Conservation (phyloP, 2,329 filamentous ascomycete species). For the Aphanocladium album region DNA sequence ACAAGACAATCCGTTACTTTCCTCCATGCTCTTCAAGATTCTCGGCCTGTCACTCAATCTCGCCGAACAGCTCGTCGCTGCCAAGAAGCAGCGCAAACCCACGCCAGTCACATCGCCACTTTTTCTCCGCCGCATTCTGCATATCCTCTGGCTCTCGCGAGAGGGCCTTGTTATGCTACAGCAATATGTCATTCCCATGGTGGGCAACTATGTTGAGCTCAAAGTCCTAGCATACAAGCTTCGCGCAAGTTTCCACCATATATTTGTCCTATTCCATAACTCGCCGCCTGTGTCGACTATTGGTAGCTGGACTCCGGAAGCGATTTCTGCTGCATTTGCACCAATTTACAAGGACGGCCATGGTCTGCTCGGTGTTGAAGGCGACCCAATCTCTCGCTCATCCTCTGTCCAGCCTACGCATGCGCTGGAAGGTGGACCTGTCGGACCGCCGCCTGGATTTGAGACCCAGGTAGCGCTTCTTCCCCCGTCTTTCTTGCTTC, state of each 20-base stretch:
- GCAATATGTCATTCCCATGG: constrained; percentile 80
- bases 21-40: constrained; percentile 81
- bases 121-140: constrained; percentile 73
- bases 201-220: constrained; percentile 71
- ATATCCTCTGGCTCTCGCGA: constrained; percentile 92
- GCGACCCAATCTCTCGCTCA: constrained; percentile 35
- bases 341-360: constrained; percentile 36
- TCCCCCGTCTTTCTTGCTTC: constrained; percentile 71
- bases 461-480: constrained; percentile 33
- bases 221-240: constrained; percentile 90
- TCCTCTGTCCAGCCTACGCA: constrained; percentile 46
- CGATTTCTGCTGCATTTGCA: constrained; percentile 32
- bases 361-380: constrained; percentile 42
- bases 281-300: constrained; percentile 68
- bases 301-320: constrained; percentile 46
- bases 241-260: constrained; percentile 90
- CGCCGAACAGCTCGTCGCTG: constrained; percentile 74
- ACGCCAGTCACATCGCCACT: constrained; percentile 74
- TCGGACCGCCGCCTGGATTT: constrained; percentile 53
- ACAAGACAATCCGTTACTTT: constrained; percentile 71
- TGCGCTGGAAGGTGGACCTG: constrained; percentile 53
- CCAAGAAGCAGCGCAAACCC: constrained; percentile 76
- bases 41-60: constrained; percentile 86
- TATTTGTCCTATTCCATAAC: constrained; percentile 95
- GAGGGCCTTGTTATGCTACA: constrained; percentile 88